These are phyloP conservation scores for Ballota nigra DNA, from an alignment of 257 asterid species.

Conservation along the genomic window DNA sequence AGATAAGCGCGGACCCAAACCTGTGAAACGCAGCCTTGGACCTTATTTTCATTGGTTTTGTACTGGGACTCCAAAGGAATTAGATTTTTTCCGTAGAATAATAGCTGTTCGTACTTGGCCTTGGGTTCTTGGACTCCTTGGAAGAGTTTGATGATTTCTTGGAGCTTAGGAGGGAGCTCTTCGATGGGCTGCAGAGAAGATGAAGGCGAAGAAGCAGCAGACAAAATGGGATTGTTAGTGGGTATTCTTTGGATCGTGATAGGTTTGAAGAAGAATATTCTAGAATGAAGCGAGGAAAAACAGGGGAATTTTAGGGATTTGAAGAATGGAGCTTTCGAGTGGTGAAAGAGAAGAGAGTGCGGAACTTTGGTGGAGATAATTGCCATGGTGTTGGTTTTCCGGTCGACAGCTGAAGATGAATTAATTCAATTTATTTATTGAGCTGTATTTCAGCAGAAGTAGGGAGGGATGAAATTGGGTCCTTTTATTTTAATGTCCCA, in stretches of 20 bases:
- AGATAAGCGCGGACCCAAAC: constrained; percentile 78
- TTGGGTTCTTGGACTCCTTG: constrained; percentile 62
- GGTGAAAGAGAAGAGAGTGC: constrained; percentile 25
- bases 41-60: constrained; percentile 63
- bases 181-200: constrained; percentile 56
- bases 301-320: constrained; percentile 32
- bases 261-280: constrained; percentile 31
- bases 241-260: constrained; percentile 47
- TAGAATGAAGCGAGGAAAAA: constrained; percentile 28
- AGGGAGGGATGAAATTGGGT: background rate
- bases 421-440: background rate
- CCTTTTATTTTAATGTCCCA: background rate
- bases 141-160: constrained; percentile 65
- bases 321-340: constrained; percentile 19
- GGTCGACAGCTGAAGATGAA: background rate
- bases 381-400: constrained; percentile 40
- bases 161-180: constrained; percentile 77
- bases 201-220: constrained; percentile 32
- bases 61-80: constrained; percentile 49
- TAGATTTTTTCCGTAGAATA: constrained; percentile 66
- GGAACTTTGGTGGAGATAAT: constrained; percentile 34
- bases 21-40: constrained; percentile 82
- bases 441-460: background rate
- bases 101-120: constrained; percentile 71
- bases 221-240: constrained; percentile 30